Percentiles rank a stretch among this genome's conserved stretches.
Evolutionary conservation across 2,329 filamentous ascomycete species (phyloP).

Genomic region (Emergomyces orientalis): DNA sequence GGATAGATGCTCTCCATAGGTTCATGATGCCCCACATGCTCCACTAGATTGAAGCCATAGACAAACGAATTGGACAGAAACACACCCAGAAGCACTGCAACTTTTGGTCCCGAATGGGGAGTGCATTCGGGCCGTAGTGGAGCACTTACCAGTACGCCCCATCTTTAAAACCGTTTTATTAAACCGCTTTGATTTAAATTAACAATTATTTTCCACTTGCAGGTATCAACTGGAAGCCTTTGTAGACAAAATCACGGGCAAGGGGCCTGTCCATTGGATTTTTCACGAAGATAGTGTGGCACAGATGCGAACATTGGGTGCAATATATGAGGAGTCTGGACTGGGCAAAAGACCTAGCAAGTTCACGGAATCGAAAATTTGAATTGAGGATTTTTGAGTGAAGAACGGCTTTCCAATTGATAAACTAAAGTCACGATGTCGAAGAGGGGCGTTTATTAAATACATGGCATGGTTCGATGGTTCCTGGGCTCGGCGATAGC

Average conservation of each 20-base stretch:
- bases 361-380: neutral
- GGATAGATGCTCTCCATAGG: constrained; percentile 18
- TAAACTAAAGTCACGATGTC: too few species aligned
- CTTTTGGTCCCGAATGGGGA: constrained; percentile 26
- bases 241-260: constrained; percentile 13
- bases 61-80: constrained; percentile 23
- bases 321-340: constrained; percentile 13
- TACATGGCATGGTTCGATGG: neutral
- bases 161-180: neutral
- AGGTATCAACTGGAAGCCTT: constrained; percentile 14
- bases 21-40: constrained; percentile 30
- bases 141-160: constrained; percentile 13
- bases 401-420: too few species aligned
- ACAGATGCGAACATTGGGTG: constrained; percentile 13
- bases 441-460: too few species aligned
- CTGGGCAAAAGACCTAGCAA: constrained; percentile 6
- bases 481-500: too few species aligned
- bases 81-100: constrained; percentile 21
- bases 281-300: constrained; percentile 11
- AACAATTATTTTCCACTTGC: neutral
- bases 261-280: constrained; percentile 14
- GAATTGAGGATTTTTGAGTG: neutral
- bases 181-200: neutral
- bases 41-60: constrained; percentile 25
- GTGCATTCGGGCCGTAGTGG: constrained; percentile 12